A percentile compares a stretch with the other conserved stretches of the same genome.
phyloP scores from a whole-genome alignment of 768 basidiomycete genomes.

The Tulasnella sp. region DNA sequence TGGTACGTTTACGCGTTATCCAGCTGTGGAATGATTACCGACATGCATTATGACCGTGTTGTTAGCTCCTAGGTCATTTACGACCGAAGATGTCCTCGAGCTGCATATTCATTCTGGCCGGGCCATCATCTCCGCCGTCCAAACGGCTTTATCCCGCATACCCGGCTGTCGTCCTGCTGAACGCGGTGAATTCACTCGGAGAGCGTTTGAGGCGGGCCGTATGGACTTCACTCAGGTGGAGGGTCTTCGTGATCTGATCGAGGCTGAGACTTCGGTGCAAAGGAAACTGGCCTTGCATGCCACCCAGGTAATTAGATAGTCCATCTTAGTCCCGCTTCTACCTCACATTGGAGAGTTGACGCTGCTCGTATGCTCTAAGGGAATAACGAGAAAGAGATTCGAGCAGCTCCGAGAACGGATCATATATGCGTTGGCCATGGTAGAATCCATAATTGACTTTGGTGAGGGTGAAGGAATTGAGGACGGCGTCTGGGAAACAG shows the following conservation, averaged over 20 bases:
- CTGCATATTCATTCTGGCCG: conserved; percentile 81
- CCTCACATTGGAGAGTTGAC: neutral
- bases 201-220: conserved; percentile 69
- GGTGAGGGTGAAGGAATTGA: conserved; percentile 87
- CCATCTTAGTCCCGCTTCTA: neutral
- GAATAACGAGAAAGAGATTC: conserved; percentile 46
- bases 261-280: conserved; percentile 80
- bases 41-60: neutral
- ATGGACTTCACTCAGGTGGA: conserved; percentile 85
- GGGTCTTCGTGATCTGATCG: conserved; percentile 74
- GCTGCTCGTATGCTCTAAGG: conserved; percentile 34
- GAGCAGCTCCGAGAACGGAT: conserved; percentile 54
- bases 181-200: conserved; percentile 80
- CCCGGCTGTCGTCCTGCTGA: conserved; percentile 66
- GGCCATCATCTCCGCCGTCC: conserved; percentile 61
- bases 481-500: conserved; percentile 63
- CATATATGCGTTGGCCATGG: conserved; percentile 59
- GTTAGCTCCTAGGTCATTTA: conserved; percentile 68
- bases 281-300: conserved; percentile 58
- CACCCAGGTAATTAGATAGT: conserved; percentile 40
- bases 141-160: conserved; percentile 48
- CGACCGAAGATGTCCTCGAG: conserved; percentile 71
- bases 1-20: conserved; percentile 35
- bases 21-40: neutral
- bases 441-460: conserved; percentile 89